phyloP scores from a whole-genome alignment of 345 rosid species.

The Eutrema japonicum region DNA sequence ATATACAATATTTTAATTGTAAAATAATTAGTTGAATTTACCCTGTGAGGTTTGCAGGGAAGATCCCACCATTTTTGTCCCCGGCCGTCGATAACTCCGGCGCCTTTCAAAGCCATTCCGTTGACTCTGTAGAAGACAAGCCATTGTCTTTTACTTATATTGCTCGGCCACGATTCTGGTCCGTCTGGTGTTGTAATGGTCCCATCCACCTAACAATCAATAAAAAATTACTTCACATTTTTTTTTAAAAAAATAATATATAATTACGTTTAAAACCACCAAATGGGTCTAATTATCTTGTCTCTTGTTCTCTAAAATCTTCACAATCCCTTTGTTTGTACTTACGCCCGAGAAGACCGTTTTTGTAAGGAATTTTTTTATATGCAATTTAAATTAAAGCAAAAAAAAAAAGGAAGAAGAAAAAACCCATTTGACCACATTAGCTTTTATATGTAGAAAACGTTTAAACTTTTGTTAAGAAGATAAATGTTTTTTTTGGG shows the following conservation, averaged over 20 bases:
- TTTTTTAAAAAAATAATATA: too few relatives aligned
- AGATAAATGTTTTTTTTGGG: too few relatives aligned
- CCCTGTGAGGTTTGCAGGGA: constrained; percentile 98
- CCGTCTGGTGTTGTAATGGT: constrained; percentile 73
- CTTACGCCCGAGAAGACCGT: too few relatives aligned
- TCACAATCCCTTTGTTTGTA: too few relatives aligned
- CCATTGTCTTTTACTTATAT: constrained; percentile 86
- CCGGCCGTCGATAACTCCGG: constrained; percentile 83
- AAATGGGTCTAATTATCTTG: too few relatives aligned
- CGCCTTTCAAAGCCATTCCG: constrained; percentile 74
- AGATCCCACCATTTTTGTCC: constrained; percentile 99
- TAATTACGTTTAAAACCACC: not conserved
- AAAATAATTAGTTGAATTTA: constrained; percentile 28
- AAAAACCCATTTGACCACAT: not conserved
- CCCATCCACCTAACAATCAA: constrained; percentile 54
- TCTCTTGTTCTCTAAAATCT: too few relatives aligned
- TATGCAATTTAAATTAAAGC: too few relatives aligned
- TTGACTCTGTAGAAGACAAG: constrained; percentile 82
- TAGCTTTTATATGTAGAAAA: not conserved
- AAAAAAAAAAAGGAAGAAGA: not conserved
- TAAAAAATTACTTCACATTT: not conserved
- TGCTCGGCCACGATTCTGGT: constrained; percentile 73
- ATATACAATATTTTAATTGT: too few relatives aligned
- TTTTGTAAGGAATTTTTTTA: too few relatives aligned
- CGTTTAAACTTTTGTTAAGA: constrained; percentile 4